Conservation (phyloP, 1,139 yeast genomes). For the Sugiyamaella pinicola region DNA sequence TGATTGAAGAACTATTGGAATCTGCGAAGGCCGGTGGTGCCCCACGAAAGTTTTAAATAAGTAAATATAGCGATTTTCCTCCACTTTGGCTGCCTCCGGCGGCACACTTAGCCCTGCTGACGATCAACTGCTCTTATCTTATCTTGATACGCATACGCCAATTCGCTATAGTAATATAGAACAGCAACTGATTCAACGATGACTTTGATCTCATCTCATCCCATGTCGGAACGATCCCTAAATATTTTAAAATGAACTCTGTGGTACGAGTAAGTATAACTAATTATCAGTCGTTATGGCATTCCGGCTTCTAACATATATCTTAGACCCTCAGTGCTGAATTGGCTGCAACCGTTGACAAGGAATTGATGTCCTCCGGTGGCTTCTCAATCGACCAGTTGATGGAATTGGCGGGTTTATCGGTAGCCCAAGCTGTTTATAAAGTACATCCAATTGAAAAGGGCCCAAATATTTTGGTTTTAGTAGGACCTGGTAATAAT, state of each 20-base stretch:
- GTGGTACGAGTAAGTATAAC: constrained; percentile 6
- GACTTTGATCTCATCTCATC: neutral
- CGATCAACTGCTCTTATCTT: neutral
- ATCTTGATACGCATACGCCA: too few relatives aligned
- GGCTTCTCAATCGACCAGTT: constrained; percentile 88
- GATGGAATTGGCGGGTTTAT: constrained; percentile 95
- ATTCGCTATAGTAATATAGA: constrained; percentile 3
- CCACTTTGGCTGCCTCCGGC: too few relatives aligned
- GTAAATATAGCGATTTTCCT: neutral
- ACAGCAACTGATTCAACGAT: neutral
- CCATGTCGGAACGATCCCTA: neutral
- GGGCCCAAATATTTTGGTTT: constrained; percentile 56
- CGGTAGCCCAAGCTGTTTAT: constrained; percentile 87
- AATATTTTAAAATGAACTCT: constrained; percentile 5
- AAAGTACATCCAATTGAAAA: constrained; percentile 54
- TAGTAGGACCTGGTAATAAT: constrained; percentile 95
- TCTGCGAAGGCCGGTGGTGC: constrained; percentile 24
- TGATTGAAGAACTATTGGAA: constrained; percentile 21
- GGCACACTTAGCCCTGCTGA: too few relatives aligned
- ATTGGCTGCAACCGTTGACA: constrained; percentile 77
- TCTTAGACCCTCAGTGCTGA: constrained; percentile 44
- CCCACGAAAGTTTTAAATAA: constrained; percentile 17
- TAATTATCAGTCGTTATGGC: neutral
- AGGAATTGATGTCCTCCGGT: constrained; percentile 80
- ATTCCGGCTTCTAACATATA: neutral